Evolutionary conservation across 2,329 filamentous ascomycete species (phyloP), one percentile per base, ranked within the genome.

Genomic region (Colletotrichum tofieldiae): DNA sequence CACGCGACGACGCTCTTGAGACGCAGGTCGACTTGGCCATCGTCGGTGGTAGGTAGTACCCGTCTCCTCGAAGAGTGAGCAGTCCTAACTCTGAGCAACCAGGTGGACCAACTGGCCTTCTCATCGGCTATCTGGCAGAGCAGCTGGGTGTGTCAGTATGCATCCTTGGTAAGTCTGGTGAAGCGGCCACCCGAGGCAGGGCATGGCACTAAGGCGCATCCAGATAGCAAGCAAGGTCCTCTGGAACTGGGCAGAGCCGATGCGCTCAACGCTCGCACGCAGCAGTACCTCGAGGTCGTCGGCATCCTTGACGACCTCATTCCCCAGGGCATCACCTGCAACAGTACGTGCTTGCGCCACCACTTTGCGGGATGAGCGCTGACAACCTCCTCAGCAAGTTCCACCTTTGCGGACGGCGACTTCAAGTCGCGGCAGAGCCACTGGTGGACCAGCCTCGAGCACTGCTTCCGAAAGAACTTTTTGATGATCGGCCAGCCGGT

Each of bases 401-500:
- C 85, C 5, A 87, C 84, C 0, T 87, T 86, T 65, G 81, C 81
- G 4, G 77, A 84, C 11, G 86, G 85, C 0, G 77, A 81, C n/a
- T 86, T 86, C 77, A 84, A 82, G 58, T 86, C 85, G 35, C 81
- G 84, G 1, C 85, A 86, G 64, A 86, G 81, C 73, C 77, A 83
- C 23, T 87, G 85, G 85, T 86, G 85, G 85, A 82, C 83, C 12
- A 77, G 82, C 18, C 81, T 87, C 5, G 79, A 85, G 58, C 81
- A 86, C 73, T 81, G 81, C 5, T 76, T 83, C 29, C 84, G 85
- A 75, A 85, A 82, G 73, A 86, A 86, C 73, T 86, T 87, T 29
- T 79, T 87, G 55, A 87, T 87, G 85, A 83, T 87, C 62, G 85
- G 85, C 6, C 86, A 87, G 72, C 83, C 85, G 0, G 82, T 82